Evolutionary conservation across 2,329 filamentous ascomycete genomes (phyloP), one percentile per base, ranked within the genome.

Genomic region (Fusarium sp.): DNA sequence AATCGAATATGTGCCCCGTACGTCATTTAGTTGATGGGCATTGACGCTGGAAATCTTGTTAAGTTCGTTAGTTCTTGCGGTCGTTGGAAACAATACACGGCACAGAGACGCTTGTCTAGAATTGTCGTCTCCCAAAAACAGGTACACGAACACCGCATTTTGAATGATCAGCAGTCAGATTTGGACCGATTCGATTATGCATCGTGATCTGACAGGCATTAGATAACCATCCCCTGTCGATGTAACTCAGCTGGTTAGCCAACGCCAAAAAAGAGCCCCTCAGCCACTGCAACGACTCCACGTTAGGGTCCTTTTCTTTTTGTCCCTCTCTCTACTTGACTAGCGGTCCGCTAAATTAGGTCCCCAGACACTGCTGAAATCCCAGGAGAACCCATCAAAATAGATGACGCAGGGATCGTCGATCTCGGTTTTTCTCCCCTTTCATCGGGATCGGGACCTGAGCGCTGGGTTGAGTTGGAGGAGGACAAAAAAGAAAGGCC

Each of bases 381-480:
- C 28, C 28, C 7, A 30, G 28, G 6, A 9, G 23, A 39, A 19
- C 11, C 10, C 3, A 11, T 26, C 21, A 26, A 51, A 52, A n/a
- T 2, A 16, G 42, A 57, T 60, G 57, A 60, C 57, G 57, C 42
- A 46, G 18, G 30, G 42, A 60, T 57, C 51, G 43, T 52, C 57
- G 57, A 60, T 60, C 31, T 18, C 18, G 19, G 34, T 26, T 1
- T 12, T 18, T 48, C 11, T 42, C 57, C 34, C 51, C 57, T 57
- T 44, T 46, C 31, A 26, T 56, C 25, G 50, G 42, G 51, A 60
- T 60, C 57, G 57, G 49, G 57, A 37, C 57, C 51, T 60, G 57
- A 60, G 50, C 51, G 51, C 25, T 56, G 50, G 31, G 39, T 41
- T 16, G 21, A 43, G 18, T n/a, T 52, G 21, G 10, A 13, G 21